Evolutionary conservation across 2,329 filamentous ascomycete genomes (phyloP), one percentile per base, ranked within the genome.

Genomic region (Anthostomella pinea): DNA sequence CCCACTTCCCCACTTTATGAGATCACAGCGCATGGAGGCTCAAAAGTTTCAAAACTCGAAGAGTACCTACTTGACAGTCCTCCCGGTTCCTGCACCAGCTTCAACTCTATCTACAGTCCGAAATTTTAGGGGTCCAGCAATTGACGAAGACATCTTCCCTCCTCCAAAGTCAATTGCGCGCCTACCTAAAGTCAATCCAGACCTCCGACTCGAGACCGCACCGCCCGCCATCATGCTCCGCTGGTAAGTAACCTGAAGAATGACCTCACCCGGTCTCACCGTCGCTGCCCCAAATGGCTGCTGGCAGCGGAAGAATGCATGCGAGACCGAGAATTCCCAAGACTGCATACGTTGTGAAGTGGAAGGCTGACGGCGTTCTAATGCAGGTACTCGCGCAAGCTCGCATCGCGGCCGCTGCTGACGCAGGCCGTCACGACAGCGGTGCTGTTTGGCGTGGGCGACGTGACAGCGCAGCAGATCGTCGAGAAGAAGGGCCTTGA

Each of bases 351-450:
- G 13, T 33, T 26, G 15, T 2, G 10, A 32, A 25, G 23, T 20
- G 10, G 15, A 20, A 13, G 5, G 11, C 14, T 21, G 10, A 16
- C 11, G 8, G 5, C 4, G 9, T 6, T 28, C 14, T 6, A 20
- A 31, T 29, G 16, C 53, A 87, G 90, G 89, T 97, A 97, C 70
- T 88, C 94, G 67, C 73, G 79, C 58, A 85, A 80, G 64, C 74
- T 96, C 60, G 83, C 85, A 53, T 77, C 81, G 56, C 79, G 86
- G 58, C 91, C 91, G 42, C 72, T 97, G 53, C 79, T 96, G 57
- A 97, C 91, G 8, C 88, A 95, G 72, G 87, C 84, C 60, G 69
- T 95, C 54, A 95, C 89, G 38, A 96, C 91, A 24, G 85, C 87
- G 31, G 77, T 97, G 41, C 82, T 98, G 46, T 98, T 97, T 62